These are phyloP conservation scores for Nymphaea thermarum DNA, from an alignment of 164 flowering plant genomes.

Conservation along the genomic window DNA sequence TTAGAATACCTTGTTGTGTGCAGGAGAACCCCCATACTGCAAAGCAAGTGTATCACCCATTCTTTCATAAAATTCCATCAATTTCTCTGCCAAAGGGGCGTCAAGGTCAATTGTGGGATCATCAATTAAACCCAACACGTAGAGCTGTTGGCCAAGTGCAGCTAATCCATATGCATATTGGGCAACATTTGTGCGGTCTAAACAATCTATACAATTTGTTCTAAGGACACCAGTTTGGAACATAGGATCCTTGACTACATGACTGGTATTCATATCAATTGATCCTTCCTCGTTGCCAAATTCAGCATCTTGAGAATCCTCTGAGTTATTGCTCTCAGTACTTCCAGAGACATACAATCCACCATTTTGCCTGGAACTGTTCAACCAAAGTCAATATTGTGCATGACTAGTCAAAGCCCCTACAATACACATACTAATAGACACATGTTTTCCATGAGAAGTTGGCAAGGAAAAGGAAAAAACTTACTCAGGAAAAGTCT, in stretches of 20 bases:
- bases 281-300: conserved; percentile 13
- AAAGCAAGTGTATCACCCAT: conserved; percentile 97
- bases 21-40: conserved; percentile 98
- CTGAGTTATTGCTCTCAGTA: conserved; percentile 12
- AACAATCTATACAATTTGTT: conserved; percentile 95
- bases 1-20: conserved; percentile 81
- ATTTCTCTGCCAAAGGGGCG: conserved; percentile 47
- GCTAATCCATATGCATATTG: conserved; percentile 86
- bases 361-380: neutral
- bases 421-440: too few relatives aligned
- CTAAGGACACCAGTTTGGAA: conserved; percentile 80
- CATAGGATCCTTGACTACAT: conserved; percentile 25
- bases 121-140: conserved; percentile 47
- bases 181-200: conserved; percentile 97
- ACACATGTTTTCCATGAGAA: neutral
- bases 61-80: conserved; percentile 66
- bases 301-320: conserved; percentile 20
- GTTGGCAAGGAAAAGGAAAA: neutral
- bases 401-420: too few relatives aligned
- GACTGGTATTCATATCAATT: conserved; percentile 9
- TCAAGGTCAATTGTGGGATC: conserved; percentile 38
- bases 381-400: neutral
- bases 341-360: conserved; percentile 11
- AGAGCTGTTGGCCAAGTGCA: conserved; percentile 79
- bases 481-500: neutral